phyloP scores from a whole-genome alignment of 495 filamentous ascomycete species.

The Tuber indicum region DNA sequence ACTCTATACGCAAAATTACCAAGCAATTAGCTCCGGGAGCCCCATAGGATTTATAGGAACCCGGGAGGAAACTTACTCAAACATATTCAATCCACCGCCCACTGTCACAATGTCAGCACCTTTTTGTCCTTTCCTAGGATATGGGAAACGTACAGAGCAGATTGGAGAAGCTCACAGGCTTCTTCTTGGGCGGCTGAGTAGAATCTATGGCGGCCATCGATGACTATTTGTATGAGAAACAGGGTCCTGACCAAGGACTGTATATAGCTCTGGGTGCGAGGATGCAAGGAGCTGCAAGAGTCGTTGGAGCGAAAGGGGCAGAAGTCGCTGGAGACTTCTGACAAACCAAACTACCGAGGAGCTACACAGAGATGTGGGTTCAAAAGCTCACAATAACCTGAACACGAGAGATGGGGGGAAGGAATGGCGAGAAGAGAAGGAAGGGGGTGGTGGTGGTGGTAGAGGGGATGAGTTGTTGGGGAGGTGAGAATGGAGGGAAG shows the following conservation, averaged over 20 bases:
- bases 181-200: slow-evolving; percentile 75
- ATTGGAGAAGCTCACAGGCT: slow-evolving; percentile 99
- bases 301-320: slow-evolving; percentile 8
- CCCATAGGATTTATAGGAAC: not conserved
- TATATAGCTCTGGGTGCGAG: slow-evolving; percentile 22
- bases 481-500: not conserved
- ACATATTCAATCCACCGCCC: slow-evolving; percentile 94
- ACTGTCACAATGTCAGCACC: slow-evolving; percentile 47
- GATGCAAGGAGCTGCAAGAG: slow-evolving; percentile 17
- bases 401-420: slow-evolving; percentile 23
- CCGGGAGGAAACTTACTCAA: slow-evolving; percentile 60
- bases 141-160: slow-evolving; percentile 59
- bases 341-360: slow-evolving; percentile 27
- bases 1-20: slow-evolving; percentile 48
- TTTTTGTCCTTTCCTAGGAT: slow-evolving; percentile 14
- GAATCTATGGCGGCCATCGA: slow-evolving; percentile 56
- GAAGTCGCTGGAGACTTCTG: slow-evolving; percentile 43
- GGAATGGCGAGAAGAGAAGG: slow-evolving; percentile 11
- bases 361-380: slow-evolving; percentile 29
- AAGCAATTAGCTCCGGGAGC: slow-evolving; percentile 15
- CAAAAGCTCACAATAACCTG: slow-evolving; percentile 10
- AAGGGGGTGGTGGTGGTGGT: slow-evolving; percentile 15
- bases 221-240: slow-evolving; percentile 48
- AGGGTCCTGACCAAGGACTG: slow-evolving; percentile 89
- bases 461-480: slow-evolving; percentile 6